These are phyloP conservation scores for Beauveria bassiana DNA, from an alignment of 2,329 filamentous ascomycete genomes.

Conservation along the genomic window DNA sequence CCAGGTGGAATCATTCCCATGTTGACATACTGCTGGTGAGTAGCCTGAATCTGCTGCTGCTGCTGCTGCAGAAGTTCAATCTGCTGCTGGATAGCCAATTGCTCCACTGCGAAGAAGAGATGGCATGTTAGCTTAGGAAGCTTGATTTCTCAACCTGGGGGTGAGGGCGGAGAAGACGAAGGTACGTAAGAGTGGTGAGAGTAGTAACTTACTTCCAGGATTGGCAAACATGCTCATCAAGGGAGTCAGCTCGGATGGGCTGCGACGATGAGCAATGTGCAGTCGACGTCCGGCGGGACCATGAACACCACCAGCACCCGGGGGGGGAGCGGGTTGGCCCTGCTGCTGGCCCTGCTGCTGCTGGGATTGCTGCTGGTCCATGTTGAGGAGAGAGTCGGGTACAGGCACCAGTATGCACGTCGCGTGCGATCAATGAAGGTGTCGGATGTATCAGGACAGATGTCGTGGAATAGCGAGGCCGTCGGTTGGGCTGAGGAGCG, in stretches of 20 bases:
- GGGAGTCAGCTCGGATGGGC: conserved; percentile 93
- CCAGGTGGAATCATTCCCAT: conserved; percentile 90
- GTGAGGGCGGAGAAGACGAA: background rate
- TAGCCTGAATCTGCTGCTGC: conserved; percentile 94
- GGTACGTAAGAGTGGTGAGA: background rate
- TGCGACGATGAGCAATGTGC: conserved; percentile 94
- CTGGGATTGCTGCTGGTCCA: conserved; percentile 43
- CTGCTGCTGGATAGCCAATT: conserved; percentile 95
- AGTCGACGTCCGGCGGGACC: conserved; percentile 82
- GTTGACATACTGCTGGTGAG: conserved; percentile 95
- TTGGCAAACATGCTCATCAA: conserved; percentile 86
- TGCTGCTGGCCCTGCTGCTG: conserved; percentile 50
- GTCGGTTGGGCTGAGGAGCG: background rate
- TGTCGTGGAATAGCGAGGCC: conserved; percentile 9
- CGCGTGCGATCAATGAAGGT: conserved; percentile 26
- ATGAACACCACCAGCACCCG: conserved; percentile 48
- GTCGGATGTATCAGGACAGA: conserved; percentile 12
- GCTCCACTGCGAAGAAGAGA: conserved; percentile 63
- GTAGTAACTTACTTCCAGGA: conserved; percentile 50
- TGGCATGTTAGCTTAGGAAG: conserved; percentile 6
- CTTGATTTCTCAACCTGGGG: background rate
- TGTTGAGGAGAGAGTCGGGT: conserved; percentile 38
- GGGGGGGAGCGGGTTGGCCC: conserved; percentile 30
- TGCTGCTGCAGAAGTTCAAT: conserved; percentile 96
- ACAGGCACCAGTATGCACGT: conserved; percentile 40